Percentiles rank a stretch among this genome's conserved stretches.
Evolutionary conservation across 805 yeast species (phyloP).

Genomic region (Candida alai): DNA sequence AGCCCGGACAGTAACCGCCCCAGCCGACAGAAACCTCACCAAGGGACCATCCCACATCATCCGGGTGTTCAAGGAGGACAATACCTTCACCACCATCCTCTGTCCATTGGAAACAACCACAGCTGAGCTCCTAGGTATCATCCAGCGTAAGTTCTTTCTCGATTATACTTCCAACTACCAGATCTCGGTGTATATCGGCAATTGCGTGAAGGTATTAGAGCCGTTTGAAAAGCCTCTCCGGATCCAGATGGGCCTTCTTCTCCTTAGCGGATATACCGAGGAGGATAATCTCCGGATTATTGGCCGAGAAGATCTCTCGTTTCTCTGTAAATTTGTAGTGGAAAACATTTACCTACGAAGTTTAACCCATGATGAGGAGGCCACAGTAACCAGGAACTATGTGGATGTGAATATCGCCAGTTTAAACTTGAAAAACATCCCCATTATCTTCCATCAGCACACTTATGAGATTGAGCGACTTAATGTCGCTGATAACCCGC

Average conservation of each 20-base stretch:
- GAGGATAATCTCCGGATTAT: conserved; percentile 73
- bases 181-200: conserved; percentile 71
- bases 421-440: conserved; percentile 77
- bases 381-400: conserved; percentile 59
- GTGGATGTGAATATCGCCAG: conserved; percentile 70
- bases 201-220: conserved; percentile 67
- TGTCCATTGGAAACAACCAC: conserved; percentile 78
- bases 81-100: conserved; percentile 78
- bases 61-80: conserved; percentile 78
- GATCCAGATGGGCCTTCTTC: conserved; percentile 68
- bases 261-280: conserved; percentile 74
- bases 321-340: conserved; percentile 74
- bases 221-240: conserved; percentile 72
- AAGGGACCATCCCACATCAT: conserved; percentile 46
- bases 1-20: conserved; percentile 14
- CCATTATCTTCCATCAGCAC: conserved; percentile 74
- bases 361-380: conserved; percentile 66
- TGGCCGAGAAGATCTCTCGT: conserved; percentile 81
- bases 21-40: conserved; percentile 8
- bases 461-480: conserved; percentile 77
- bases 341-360: conserved; percentile 59
- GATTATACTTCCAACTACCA: conserved; percentile 70
- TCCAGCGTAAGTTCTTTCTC: conserved; percentile 75
- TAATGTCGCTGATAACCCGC: conserved; percentile 84
- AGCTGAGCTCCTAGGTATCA: conserved; percentile 62